Base-by-base conservation (phyloP, 306 rosid species). In the Arachis stenosperma region DNA sequence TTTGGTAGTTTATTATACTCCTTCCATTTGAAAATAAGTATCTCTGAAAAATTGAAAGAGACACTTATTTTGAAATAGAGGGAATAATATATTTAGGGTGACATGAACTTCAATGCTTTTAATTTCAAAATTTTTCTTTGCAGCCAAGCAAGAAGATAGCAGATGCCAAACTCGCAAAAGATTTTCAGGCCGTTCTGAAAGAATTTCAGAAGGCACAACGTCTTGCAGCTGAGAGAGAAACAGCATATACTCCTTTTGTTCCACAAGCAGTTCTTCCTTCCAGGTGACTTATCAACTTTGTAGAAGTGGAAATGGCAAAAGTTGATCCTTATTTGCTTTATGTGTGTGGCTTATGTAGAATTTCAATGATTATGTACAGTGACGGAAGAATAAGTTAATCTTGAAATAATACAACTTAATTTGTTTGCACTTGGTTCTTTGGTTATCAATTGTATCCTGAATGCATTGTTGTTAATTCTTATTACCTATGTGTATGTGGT, bases 101-200 rank as follows among this genome's bases (percentile, higher is more conserved):
- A 64, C 61, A 58, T 60, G 48, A 47, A 13, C 63, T 78, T 77
- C 30, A 67, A 70, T 61, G 55, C 17, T 33, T 69, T 66, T 62
- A 42, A 37, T 61, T 50, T 71, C 7, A 51, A 40, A 51, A 15
- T 10, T 46, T 61, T 65, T 65, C 50, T 82, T 65, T 87, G 63
- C 84, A 91, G 98, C 88, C 92, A 42, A 94, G 92, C 85, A 91
- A 94, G 90, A 94, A 94, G 83, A 86, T 94, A 71, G 92, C 98
- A 39, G 97, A 94, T 22, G 27, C 27, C 27, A 22, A 22, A 22
- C 27, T 22, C 27, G 27, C 27, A 22, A 22, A 22, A 22, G 27
- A 22, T 22, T 22, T 22, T 22, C 27, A 22, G 27, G 27, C 27
- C 1, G 27, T 22, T 0, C 27, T 22, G 27, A 22, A 22, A 22